These are phyloP conservation scores for Ormosia semicastrata DNA, from an alignment of 306 rosid species.

Conservation along the genomic window DNA sequence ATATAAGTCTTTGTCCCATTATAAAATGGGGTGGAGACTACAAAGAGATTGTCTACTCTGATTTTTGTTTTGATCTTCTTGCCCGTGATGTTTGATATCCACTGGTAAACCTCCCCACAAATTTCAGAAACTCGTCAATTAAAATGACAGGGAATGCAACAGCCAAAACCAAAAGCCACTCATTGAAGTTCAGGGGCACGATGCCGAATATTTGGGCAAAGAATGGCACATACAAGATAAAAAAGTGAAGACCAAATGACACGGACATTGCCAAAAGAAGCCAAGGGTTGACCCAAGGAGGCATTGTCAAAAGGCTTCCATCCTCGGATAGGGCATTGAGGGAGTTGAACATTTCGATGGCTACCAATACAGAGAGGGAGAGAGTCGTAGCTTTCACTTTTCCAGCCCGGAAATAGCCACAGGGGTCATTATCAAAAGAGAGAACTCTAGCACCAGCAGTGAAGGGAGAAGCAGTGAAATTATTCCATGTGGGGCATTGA, in stretches of 20 bases:
- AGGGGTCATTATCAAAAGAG: slow-evolving; percentile 55
- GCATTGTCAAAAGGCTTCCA: slow-evolving; percentile 89
- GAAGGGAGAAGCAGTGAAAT: slow-evolving; percentile 78
- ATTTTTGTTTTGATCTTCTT: slow-evolving; percentile 54
- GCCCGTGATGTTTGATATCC: slow-evolving; percentile 28
- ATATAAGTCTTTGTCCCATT: neutral
- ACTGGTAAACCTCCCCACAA: slow-evolving; percentile 52
- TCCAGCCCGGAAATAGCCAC: slow-evolving; percentile 74
- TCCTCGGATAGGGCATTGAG: slow-evolving; percentile 88
- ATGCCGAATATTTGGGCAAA: slow-evolving; percentile 73
- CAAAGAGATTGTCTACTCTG: slow-evolving; percentile 54
- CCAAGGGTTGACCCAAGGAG: slow-evolving; percentile 98
- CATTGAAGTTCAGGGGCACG: slow-evolving; percentile 76
- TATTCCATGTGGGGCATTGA: slow-evolving; percentile 73
- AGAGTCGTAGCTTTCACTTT: slow-evolving; percentile 87
- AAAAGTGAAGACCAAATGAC: slow-evolving; percentile 82
- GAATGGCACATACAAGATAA: slow-evolving; percentile 91
- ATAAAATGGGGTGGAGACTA: slow-evolving; percentile 42
- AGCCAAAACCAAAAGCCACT: slow-evolving; percentile 56
- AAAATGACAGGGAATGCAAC: slow-evolving; percentile 60
- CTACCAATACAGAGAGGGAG: slow-evolving; percentile 90
- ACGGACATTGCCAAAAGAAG: slow-evolving; percentile 92
- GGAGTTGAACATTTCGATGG: slow-evolving; percentile 97
- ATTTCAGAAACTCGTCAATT: slow-evolving; percentile 59
- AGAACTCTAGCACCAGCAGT: slow-evolving; percentile 65